These are phyloP conservation scores for Beta vulgaris DNA, from an alignment of 148 eudicot genomes.

Conservation along the genomic window DNA sequence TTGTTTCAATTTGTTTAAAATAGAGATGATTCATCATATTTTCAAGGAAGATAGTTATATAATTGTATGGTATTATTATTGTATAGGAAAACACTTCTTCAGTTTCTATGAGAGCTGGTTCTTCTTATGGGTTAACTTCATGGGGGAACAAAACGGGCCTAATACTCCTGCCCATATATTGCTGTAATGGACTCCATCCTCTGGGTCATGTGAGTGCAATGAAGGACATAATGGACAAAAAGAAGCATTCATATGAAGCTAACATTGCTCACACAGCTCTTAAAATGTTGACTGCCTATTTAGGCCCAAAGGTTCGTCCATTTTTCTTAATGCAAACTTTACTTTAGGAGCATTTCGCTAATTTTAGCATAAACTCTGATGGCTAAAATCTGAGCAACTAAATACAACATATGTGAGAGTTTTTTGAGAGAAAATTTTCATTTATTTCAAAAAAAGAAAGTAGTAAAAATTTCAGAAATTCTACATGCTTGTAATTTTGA, in stretches of 20 bases:
- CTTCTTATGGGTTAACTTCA: neutral
- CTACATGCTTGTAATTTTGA: too few relatives aligned
- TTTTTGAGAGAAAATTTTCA: too few relatives aligned
- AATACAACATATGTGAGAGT: too few relatives aligned
- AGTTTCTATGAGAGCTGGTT: neutral
- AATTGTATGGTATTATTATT: too few relatives aligned
- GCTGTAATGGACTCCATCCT: slow-evolving; percentile 20
- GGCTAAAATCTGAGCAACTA: too few relatives aligned
- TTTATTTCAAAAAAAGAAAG: neutral
- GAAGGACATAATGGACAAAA: slow-evolving; percentile 34
- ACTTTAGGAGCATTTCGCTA: too few relatives aligned
- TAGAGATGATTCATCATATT: too few relatives aligned
- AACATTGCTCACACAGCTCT: slow-evolving; percentile 6
- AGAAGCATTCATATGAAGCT: slow-evolving; percentile 38
- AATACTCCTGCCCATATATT: slow-evolving; percentile 24
- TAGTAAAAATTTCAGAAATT: too few relatives aligned
- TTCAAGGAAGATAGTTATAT: too few relatives aligned
- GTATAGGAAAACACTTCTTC: too few relatives aligned
- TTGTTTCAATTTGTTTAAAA: too few relatives aligned
- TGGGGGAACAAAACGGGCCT: slow-evolving; percentile 43
- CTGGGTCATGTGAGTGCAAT: slow-evolving; percentile 31
- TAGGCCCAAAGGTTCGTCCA: slow-evolving; percentile 32
- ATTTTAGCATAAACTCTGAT: too few relatives aligned
- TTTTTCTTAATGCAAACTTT: neutral
- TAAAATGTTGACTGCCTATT: neutral